Base-by-base conservation (phyloP, 768 basidiomycete genomes). In the Lentinula edodes region DNA sequence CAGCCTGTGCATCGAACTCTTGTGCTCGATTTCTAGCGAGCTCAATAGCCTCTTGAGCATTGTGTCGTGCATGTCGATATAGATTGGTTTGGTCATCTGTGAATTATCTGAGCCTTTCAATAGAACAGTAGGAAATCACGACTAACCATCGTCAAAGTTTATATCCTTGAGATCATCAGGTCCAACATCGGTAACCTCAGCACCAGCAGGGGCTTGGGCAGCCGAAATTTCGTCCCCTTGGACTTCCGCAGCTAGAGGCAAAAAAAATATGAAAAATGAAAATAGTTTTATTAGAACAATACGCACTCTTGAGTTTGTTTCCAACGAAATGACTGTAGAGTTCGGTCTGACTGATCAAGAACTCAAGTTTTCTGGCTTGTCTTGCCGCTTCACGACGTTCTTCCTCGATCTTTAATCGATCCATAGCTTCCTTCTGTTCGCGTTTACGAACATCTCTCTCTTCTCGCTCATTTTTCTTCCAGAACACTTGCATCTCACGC, bases 281-380 rank as follows among this genome's bases (percentile, higher is more conserved):
- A 61, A 58, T 55, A 52, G 54, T 12, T 58, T 32, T 50, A 38
- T 41, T 51, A 18, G 41, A 36, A 45, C 5, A 41, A 43, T 39
- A 75, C 87, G 67, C 73, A 92, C 91, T 93, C 73, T 92, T 92
- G 58, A 93, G 83, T 76, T 98, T 98, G 75, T 88, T 97, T 36
- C 96, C 96, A 62, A 99, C 95, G 82, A 99, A 98, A 77, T 99
- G 97, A 66, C 93, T 95, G 75, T 98, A 99, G 7, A 98, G 83
- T 72, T 99, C 97, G 3, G 97, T 98, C 74, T 98, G 96, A 62
- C 93, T 98, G 73, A 99, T 95, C 74, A 99, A 79, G 77, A 98
- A 99, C 76, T 99, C 97, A 28, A 99, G 85, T 73, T 98, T 98
- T 66, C 96, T 84, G 12, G 95, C 93, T 72, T 96, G 93, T 56